Evolutionary conservation across 345 rosid species (phyloP).

Genomic region (Moringa oleifera): DNA sequence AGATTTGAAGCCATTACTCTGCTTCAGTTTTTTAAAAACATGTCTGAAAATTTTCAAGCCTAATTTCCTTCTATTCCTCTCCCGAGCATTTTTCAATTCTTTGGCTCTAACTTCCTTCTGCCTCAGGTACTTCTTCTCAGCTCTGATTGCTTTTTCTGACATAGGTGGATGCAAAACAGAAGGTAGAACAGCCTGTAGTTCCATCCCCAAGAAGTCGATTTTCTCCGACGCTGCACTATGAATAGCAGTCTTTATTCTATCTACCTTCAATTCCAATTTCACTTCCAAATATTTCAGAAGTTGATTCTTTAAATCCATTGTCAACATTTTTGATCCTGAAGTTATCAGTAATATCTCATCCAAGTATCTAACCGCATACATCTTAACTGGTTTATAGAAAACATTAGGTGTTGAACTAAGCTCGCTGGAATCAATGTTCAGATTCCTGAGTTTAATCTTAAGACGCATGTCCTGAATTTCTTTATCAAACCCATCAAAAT

Average conservation of each 20-base stretch:
- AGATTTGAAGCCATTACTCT: conserved; percentile 42
- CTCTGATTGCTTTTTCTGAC: conserved; percentile 84
- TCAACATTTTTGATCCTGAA: conserved; percentile 67
- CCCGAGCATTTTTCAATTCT: conserved; percentile 78
- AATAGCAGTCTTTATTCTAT: conserved; percentile 53
- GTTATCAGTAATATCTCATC: conserved; percentile 80
- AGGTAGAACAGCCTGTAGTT: conserved; percentile 86
- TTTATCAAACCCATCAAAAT: conserved; percentile 66
- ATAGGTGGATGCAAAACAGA: conserved; percentile 72
- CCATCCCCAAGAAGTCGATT: conserved; percentile 72
- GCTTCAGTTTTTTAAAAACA: conserved; percentile 70
- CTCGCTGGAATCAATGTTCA: conserved; percentile 30
- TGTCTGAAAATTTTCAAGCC: conserved; percentile 71
- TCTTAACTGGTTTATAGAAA: conserved; percentile 59
- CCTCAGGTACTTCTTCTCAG: conserved; percentile 77
- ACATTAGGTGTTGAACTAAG: conserved; percentile 28
- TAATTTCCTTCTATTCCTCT: conserved; percentile 69
- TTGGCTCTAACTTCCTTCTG: conserved; percentile 75
- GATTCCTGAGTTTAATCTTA: conserved; percentile 43
- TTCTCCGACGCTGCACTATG: conserved; percentile 85
- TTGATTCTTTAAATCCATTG: conserved; percentile 56
- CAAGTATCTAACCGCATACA: conserved; percentile 75
- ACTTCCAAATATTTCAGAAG: conserved; percentile 50
- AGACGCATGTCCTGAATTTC: conserved; percentile 63
- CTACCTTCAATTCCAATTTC: conserved; percentile 57